These are phyloP conservation scores for Simplicillium sp. DNA, from an alignment of 2,329 filamentous ascomycete species.

Conservation along the genomic window DNA sequence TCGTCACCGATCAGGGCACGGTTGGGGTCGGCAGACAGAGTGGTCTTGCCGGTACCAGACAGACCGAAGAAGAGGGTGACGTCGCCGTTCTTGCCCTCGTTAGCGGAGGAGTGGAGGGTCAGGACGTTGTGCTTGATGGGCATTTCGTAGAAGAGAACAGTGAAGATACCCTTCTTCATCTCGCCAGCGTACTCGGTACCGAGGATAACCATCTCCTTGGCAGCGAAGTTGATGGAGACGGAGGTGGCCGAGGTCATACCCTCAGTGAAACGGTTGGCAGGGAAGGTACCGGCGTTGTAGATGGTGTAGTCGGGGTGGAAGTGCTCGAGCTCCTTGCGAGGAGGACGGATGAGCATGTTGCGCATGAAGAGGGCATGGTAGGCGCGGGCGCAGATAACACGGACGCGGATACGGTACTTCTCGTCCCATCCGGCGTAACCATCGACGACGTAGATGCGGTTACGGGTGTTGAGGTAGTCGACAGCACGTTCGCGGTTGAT, in stretches of 20 bases:
- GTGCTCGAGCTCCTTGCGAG: slow-evolving; percentile 82
- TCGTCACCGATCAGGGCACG: slow-evolving; percentile 95
- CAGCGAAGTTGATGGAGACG: slow-evolving; percentile 96
- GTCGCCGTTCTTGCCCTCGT: slow-evolving; percentile 89
- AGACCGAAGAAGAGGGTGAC: slow-evolving; percentile 99
- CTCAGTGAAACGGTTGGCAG: slow-evolving; percentile 93
- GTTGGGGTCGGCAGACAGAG: slow-evolving; percentile 92
- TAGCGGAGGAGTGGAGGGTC: slow-evolving; percentile 96
- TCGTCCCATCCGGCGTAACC: slow-evolving; percentile 97
- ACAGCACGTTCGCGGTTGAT: slow-evolving; percentile 98
- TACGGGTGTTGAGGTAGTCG: slow-evolving; percentile 98
- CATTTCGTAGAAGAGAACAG: slow-evolving; percentile 99
- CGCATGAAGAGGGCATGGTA: slow-evolving; percentile 99
- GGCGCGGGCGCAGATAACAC: slow-evolving; percentile 95
- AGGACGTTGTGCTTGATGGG: slow-evolving; percentile 99
- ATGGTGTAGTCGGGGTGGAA: slow-evolving; percentile 99
- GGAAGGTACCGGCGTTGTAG: slow-evolving; percentile 98
- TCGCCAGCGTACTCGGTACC: slow-evolving; percentile 93
- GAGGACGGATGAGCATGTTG: slow-evolving; percentile 98
- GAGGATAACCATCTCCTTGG: slow-evolving; percentile 99
- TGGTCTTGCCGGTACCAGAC: slow-evolving; percentile 97
- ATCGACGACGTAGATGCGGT: slow-evolving; percentile 97
- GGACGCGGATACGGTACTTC: slow-evolving; percentile 94
- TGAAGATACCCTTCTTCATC: slow-evolving; percentile 99
- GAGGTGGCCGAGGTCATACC: slow-evolving; percentile 99